Percentiles rank a stretch among this genome's conserved stretches.
Evolutionary conservation across 306 rosid species (phyloP).

Genomic region (Fragaria vesca): DNA sequence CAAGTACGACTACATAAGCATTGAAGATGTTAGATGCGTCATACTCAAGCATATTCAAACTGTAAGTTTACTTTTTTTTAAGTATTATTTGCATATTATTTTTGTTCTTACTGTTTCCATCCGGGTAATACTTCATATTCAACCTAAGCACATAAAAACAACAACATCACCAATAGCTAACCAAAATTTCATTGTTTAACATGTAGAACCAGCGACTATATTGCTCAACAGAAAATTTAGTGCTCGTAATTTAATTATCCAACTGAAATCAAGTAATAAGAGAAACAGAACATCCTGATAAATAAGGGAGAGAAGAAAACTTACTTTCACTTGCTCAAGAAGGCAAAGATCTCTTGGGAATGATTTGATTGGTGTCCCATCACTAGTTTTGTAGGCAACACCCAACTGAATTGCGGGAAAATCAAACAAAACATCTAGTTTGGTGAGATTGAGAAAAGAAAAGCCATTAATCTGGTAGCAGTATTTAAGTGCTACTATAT

Average conservation of each 20-base stretch:
- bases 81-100: too few relatives aligned
- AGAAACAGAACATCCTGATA: background rate
- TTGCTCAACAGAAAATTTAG: background rate
- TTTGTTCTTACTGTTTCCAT: too few relatives aligned
- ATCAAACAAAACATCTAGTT: slow-evolving; percentile 87
- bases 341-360: slow-evolving; percentile 83
- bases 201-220: background rate
- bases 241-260: background rate
- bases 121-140: slow-evolving; percentile 79
- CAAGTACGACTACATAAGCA: too few relatives aligned
- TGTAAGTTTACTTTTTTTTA: too few relatives aligned
- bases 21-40: too few relatives aligned
- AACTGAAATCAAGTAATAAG: background rate
- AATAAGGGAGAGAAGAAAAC: background rate
- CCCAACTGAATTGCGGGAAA: slow-evolving; percentile 75
- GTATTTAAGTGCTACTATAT: slow-evolving; percentile 68
- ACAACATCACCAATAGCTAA: slow-evolving; percentile 16
- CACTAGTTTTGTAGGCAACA: slow-evolving; percentile 52
- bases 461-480: slow-evolving; percentile 88
- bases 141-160: slow-evolving; percentile 51
- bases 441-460: slow-evolving; percentile 85
- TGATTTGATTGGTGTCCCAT: slow-evolving; percentile 69
- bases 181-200: background rate
- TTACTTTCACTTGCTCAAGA: slow-evolving; percentile 84
- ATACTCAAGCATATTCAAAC: too few relatives aligned